phyloP scores from a whole-genome alignment of 176 grass and related monocot genomes.

The Panicum miliaceum region DNA sequence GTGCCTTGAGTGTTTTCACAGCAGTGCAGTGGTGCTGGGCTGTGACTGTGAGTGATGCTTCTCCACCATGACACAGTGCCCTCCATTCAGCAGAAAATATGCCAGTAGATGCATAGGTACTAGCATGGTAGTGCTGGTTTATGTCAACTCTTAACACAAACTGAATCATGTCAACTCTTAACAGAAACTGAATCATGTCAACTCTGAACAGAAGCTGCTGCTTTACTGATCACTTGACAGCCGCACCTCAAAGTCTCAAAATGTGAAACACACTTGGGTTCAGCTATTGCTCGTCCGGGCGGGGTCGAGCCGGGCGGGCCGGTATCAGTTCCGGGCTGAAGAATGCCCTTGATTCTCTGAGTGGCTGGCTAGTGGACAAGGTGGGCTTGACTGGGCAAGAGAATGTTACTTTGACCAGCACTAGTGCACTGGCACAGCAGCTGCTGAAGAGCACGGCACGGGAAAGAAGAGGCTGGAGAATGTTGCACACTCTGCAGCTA shows the following conservation, averaged over 20 bases:
- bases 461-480: slow-evolving; percentile 3
- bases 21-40: neutral
- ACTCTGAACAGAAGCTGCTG: slow-evolving; percentile 24
- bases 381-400: slow-evolving; percentile 32
- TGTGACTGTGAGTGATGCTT: slow-evolving; percentile 26
- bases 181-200: neutral
- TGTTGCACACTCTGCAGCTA: slow-evolving; percentile 18
- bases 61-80: slow-evolving; percentile 24
- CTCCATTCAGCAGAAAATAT: slow-evolving; percentile 19
- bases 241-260: neutral
- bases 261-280: neutral
- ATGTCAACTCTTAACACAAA: neutral
- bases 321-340: neutral
- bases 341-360: neutral
- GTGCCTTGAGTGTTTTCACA: slow-evolving; percentile 23
- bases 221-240: neutral
- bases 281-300: neutral
- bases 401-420: slow-evolving; percentile 1
- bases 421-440: too few relatives aligned
- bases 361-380: neutral
- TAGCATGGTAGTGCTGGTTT: neutral
- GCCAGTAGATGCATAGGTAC: neutral
- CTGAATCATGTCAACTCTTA: neutral
- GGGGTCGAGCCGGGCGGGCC: neutral
- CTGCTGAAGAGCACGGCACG: neutral